Conservation (phyloP, 768 basidiomycete species). For the Amanita rimosa region DNA sequence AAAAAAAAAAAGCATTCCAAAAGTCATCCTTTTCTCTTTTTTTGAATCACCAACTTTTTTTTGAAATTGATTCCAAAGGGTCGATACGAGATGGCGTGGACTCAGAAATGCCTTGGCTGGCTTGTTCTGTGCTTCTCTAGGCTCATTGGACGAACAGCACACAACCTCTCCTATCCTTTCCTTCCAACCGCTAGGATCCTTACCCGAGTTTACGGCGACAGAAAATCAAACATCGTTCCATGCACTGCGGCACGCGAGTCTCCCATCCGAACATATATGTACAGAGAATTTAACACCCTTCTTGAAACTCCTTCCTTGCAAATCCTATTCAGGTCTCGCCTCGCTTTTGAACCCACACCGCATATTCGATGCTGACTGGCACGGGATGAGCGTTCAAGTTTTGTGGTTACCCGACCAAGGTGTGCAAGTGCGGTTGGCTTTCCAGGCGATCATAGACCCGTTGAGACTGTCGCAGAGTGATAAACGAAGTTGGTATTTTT, state of each 20-base stretch:
- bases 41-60: too few species aligned
- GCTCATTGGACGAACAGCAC: constrained; percentile 60
- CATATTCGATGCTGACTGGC: constrained; percentile 87
- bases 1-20: too few species aligned
- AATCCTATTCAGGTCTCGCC: constrained; percentile 78
- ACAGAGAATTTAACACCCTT: constrained; percentile 97
- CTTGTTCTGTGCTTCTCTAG: constrained; percentile 89
- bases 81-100: constrained; percentile 65
- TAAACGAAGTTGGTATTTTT: constrained; percentile 37
- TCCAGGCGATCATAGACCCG: constrained; percentile 75
- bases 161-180: constrained; percentile 27
- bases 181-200: constrained; percentile 20
- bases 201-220: constrained; percentile 27
- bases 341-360: constrained; percentile 74
- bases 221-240: constrained; percentile 21
- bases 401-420: constrained; percentile 43
- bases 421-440: constrained; percentile 54
- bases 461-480: constrained; percentile 39
- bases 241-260: constrained; percentile 60
- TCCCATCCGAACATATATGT: constrained; percentile 84
- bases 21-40: too few species aligned
- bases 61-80: constrained; percentile 24
- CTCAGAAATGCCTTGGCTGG: constrained; percentile 87
- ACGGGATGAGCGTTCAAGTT: constrained; percentile 77
- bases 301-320: constrained; percentile 89